Evolutionary conservation across 2,329 filamentous ascomycete species (phyloP).

Genomic region (Elsinoe arachidis): DNA sequence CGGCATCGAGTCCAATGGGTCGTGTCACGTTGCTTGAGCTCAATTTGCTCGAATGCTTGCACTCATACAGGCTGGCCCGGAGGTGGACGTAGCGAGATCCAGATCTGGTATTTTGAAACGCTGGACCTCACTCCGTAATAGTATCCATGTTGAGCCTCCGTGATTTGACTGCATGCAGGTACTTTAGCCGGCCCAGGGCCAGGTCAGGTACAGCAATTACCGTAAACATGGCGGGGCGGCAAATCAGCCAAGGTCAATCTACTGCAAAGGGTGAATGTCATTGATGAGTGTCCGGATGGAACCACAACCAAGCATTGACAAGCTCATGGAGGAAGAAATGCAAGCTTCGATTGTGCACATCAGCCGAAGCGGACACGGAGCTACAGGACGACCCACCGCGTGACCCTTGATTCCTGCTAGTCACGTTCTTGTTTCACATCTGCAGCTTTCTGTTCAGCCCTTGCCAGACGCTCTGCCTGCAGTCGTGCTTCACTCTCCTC

Average conservation of each 20-base stretch:
- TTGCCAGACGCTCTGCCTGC: no score
- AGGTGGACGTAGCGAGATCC: not conserved
- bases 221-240: no score
- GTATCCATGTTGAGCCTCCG: not conserved
- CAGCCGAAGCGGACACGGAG: not conserved
- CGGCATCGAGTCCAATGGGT: not conserved
- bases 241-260: not conserved
- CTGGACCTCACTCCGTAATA: not conserved
- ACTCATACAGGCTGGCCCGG: slow-evolving; percentile 1
- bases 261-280: not conserved
- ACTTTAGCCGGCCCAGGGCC: not conserved
- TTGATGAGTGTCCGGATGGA: not conserved
- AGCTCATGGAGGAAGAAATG: not conserved
- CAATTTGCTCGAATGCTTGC: not conserved
- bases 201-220: not conserved
- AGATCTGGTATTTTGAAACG: slow-evolving; percentile 1
- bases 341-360: not conserved
- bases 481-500: no score
- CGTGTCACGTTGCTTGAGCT: not conserved
- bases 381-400: not conserved
- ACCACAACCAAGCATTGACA: not conserved
- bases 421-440: not conserved
- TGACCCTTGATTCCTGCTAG: not conserved
- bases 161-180: not conserved
- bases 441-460: not conserved